Percentiles rank a stretch among this genome's conserved stretches.
Evolutionary conservation across 2,329 filamentous ascomycete genomes (phyloP).

Genomic region (Simplicillium sp.): DNA sequence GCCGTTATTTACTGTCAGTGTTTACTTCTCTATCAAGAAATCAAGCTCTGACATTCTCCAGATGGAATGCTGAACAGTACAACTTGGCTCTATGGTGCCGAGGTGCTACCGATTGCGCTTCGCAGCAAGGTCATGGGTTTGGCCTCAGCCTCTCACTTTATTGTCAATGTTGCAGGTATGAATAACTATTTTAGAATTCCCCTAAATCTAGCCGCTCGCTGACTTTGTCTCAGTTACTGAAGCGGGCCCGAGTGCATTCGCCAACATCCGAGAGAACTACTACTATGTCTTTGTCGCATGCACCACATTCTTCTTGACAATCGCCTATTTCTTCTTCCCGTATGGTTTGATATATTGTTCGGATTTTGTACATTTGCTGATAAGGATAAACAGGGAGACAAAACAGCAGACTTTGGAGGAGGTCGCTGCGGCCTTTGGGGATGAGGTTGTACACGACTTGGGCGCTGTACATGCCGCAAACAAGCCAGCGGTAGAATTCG

Average conservation of each 20-base stretch:
- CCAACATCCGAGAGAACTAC: constrained; percentile 48
- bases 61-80: constrained; percentile 42
- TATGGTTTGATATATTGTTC: not conserved
- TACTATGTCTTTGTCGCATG: constrained; percentile 51
- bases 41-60: not conserved
- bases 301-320: constrained; percentile 36
- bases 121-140: constrained; percentile 46
- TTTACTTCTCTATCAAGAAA: not conserved
- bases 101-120: constrained; percentile 41
- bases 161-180: constrained; percentile 36
- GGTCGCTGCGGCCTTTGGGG: constrained; percentile 37
- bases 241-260: constrained; percentile 45
- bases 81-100: constrained; percentile 46
- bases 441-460: constrained; percentile 24
- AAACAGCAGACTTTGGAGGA: constrained; percentile 37
- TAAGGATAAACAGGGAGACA: constrained; percentile 22
- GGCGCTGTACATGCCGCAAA: too few relatives aligned
- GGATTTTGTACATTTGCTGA: not conserved
- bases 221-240: constrained; percentile 30
- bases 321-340: constrained; percentile 46
- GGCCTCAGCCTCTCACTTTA: constrained; percentile 41
- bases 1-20: constrained; percentile 36
- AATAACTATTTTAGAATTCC: not conserved
- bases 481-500: too few relatives aligned
- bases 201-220: not conserved